phyloP scores from a whole-genome alignment of 2,329 filamentous ascomycete genomes.

The Alternaria gaisen region DNA sequence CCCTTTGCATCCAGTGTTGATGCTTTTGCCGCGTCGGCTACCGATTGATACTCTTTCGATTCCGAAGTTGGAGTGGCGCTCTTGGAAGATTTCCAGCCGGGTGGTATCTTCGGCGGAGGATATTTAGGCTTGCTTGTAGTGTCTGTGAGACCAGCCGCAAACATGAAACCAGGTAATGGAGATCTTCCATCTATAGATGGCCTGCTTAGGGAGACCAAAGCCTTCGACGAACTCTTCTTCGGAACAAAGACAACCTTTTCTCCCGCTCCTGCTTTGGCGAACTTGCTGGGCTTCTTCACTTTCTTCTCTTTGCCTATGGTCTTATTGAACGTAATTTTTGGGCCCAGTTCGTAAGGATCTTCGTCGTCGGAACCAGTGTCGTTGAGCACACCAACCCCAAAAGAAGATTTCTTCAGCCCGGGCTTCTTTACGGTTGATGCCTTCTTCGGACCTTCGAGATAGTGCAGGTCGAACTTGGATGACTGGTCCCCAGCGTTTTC shows the following conservation, averaged over 20 bases:
- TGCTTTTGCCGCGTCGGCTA: conserved; percentile 78
- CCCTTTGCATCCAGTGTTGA: conserved; percentile 78
- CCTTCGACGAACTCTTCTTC: conserved; percentile 63
- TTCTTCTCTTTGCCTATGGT: conserved; percentile 84
- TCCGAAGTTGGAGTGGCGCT: conserved; percentile 35
- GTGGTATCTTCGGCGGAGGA: conserved; percentile 72
- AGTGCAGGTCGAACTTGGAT: conserved; percentile 31
- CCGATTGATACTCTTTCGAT: conserved; percentile 63
- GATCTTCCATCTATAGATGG: conserved; percentile 85
- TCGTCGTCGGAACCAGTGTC: conserved; percentile 96
- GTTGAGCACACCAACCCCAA: conserved; percentile 89
- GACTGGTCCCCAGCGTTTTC: conserved; percentile 30
- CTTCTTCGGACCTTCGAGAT: conserved; percentile 33
- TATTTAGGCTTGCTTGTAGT: conserved; percentile 60
- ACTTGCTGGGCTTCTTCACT: conserved; percentile 62
- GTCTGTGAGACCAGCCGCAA: conserved; percentile 63
- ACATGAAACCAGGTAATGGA: conserved; percentile 80
- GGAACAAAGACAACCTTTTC: conserved; percentile 79
- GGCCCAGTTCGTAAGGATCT: conserved; percentile 91
- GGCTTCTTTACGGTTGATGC: conserved; percentile 44
- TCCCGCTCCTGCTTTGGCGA: conserved; percentile 70
- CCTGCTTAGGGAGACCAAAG: conserved; percentile 58
- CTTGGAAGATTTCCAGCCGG: conserved; percentile 74
- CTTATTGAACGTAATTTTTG: conserved; percentile 86
- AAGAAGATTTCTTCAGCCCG: conserved; percentile 71